These are phyloP conservation scores for Mortierella hygrophila DNA, from an alignment of 192 early-diverging fungal genomes.

Conservation along the genomic window DNA sequence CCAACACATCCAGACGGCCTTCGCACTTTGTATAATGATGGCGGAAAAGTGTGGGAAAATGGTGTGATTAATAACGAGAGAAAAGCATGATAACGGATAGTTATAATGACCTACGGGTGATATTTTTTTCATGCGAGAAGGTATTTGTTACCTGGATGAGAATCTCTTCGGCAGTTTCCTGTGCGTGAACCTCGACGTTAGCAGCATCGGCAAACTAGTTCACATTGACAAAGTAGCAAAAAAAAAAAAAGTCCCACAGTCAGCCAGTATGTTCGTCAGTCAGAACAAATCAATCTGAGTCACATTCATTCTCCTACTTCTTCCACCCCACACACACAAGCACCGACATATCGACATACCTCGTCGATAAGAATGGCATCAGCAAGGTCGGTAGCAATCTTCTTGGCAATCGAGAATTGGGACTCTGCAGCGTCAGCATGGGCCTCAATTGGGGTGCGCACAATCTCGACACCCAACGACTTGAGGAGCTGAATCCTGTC, in stretches of 20 bases:
- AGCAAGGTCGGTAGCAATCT: conserved; percentile 62
- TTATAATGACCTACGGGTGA: not conserved
- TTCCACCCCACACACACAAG: not conserved
- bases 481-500: conserved; percentile 79
- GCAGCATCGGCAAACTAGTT: conserved; percentile 34
- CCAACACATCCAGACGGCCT: conserved; percentile 66
- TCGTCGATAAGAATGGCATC: conserved; percentile 75
- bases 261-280: not conserved
- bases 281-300: conserved; percentile 4
- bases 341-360: conserved; percentile 38
- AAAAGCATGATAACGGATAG: not conserved
- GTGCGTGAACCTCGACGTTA: conserved; percentile 58
- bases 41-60: not conserved
- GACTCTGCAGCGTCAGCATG: conserved; percentile 76
- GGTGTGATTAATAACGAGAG: not conserved
- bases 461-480: conserved; percentile 75
- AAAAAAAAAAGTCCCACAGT: not conserved
- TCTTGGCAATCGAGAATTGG: conserved; percentile 68
- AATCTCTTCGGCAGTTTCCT: conserved; percentile 73
- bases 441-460: conserved; percentile 77
- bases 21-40: conserved; percentile 21
- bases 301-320: conserved; percentile 9
- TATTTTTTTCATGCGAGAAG: not conserved
- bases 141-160: conserved; percentile 63
- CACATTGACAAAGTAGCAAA: not conserved